Conservation (phyloP, 2,329 filamentous ascomycete species). For the Metarhizium brunneum region DNA sequence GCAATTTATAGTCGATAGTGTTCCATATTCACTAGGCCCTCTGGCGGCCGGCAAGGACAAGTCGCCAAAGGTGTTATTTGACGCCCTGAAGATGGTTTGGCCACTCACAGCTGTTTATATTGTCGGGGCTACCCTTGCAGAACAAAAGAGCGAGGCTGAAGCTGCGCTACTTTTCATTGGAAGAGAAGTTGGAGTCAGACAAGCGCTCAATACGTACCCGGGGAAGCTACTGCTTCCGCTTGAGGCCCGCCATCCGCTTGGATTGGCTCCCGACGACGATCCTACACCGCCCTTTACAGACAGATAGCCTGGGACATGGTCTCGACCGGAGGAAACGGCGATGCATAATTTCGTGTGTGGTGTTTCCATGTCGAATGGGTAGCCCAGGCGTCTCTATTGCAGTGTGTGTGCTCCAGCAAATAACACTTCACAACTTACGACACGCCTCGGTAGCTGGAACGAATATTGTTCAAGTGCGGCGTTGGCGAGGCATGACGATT, state of each 20-base stretch:
- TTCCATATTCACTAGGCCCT: constrained; percentile 17
- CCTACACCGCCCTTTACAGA: not conserved
- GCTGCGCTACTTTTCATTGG: constrained; percentile 23
- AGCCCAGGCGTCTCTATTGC: too few species aligned
- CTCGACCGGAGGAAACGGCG: not conserved
- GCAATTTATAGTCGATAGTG: constrained; percentile 18
- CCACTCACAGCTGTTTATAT: constrained; percentile 24
- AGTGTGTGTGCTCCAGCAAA: too few species aligned
- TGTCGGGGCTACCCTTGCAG: constrained; percentile 16
- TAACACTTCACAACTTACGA: too few species aligned
- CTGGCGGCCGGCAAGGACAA: constrained; percentile 14
- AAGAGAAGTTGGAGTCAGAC: constrained; percentile 25
- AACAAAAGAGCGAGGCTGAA: constrained; percentile 19
- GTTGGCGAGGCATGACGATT: too few species aligned
- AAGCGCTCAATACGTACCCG: constrained; percentile 21
- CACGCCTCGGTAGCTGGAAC: too few species aligned
- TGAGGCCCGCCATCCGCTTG: constrained; percentile 17
- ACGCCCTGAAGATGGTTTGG: constrained; percentile 28
- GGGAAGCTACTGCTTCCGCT: constrained; percentile 13
- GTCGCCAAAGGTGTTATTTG: constrained; percentile 24
- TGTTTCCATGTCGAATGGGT: not conserved
- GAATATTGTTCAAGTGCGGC: too few species aligned
- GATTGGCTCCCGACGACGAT: not conserved
- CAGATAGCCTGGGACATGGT: not conserved
- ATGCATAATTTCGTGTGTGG: not conserved